These are phyloP conservation scores for Crithidia thermophila DNA, from an alignment of 208 protist species.

Conservation along the genomic window DNA sequence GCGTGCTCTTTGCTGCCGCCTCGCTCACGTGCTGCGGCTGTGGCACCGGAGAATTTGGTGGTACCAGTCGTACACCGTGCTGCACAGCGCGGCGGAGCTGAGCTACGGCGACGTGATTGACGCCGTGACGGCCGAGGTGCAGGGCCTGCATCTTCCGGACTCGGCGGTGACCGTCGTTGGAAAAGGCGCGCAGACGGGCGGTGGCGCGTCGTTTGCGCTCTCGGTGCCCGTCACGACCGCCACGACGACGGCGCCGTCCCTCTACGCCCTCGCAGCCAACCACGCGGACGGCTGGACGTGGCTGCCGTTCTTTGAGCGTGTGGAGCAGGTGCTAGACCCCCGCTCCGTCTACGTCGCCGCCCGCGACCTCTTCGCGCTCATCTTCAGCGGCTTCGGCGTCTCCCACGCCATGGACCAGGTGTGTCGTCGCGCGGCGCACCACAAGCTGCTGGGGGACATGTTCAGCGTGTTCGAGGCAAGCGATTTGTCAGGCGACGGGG, in stretches of 20 bases:
- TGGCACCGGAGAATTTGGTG: slow-evolving; percentile 15
- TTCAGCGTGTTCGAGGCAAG: slow-evolving; percentile 35
- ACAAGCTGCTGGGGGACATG: slow-evolving; percentile 39
- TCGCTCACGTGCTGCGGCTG: slow-evolving; percentile 13
- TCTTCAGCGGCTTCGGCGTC: slow-evolving; percentile 51
- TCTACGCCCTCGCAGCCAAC: slow-evolving; percentile 48
- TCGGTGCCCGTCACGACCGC: slow-evolving; percentile 1
- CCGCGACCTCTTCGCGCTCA: slow-evolving; percentile 40
- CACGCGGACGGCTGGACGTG: slow-evolving; percentile 32
- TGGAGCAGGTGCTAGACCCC: slow-evolving; percentile 26
- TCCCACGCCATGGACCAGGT: slow-evolving; percentile 44
- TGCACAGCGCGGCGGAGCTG: slow-evolving; percentile 73
- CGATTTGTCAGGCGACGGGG: not conserved
- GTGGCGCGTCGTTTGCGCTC: not conserved
- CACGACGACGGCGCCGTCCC: slow-evolving; percentile 35
- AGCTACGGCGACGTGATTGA: slow-evolving; percentile 42
- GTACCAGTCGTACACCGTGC: slow-evolving; percentile 50
- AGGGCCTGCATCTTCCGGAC: slow-evolving; percentile 24
- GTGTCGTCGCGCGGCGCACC: slow-evolving; percentile 42
- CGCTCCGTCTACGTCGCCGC: slow-evolving; percentile 29
- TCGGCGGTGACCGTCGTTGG: not conserved
- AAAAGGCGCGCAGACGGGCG: not conserved
- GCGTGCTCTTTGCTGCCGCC: slow-evolving; percentile 2
- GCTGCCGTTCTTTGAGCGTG: slow-evolving; percentile 44
- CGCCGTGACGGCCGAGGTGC: slow-evolving; percentile 43